Base-by-base conservation (phyloP, 2,329 filamentous ascomycete species). In the Xenosphaeropsis pyriputrescens region DNA sequence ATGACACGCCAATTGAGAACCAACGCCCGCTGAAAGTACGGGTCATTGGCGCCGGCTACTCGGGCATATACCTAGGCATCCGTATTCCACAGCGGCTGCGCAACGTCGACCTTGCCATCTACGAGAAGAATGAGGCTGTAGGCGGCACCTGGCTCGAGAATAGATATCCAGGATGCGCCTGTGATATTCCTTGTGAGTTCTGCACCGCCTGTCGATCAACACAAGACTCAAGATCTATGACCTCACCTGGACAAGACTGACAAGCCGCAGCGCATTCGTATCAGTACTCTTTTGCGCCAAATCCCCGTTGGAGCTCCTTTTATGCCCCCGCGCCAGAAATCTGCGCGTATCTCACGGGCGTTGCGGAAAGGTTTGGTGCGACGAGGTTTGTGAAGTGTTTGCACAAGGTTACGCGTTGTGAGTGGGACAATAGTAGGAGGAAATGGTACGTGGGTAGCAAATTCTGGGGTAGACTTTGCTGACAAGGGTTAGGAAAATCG, bases 311-410 rank as follows among this genome's bases (percentile, higher is more conserved):
- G 71, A 64, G 65, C 1, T 53, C 68, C 18, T 61, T 68, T 38
- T 75, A 72, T 46, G 66, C 71, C 0, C 65, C 67, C 0, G 69
- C 75, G 45, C 67, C 73, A 46, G 71, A 75, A 48, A 70, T 75
- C 16, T 56, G 65, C 57, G 53, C 55, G n/a, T 74, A 75, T 43
- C 56, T 75, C 2, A 59, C 63, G 35, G 51, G 54, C 1, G 57
- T 71, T 5, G 68, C 68, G 2, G 57, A 65, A 42, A 67, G 72
- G 41, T 66, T 66, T 47, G 56, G 62, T 6, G 59, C 74, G 1
- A 68, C 68, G 47, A 61, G 62, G 36, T 65, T 73, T 47, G 65
- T 73, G 34, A 62, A 68, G 2, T 72, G 75, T 55, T 70, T 68
- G 45, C 67, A 64, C 0, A 54, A 56, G 0, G 68, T 74, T 5